Evolutionary conservation across 1,284 basidiomycete genomes (phyloP).

Genomic region (Leucoagaricus sp.): DNA sequence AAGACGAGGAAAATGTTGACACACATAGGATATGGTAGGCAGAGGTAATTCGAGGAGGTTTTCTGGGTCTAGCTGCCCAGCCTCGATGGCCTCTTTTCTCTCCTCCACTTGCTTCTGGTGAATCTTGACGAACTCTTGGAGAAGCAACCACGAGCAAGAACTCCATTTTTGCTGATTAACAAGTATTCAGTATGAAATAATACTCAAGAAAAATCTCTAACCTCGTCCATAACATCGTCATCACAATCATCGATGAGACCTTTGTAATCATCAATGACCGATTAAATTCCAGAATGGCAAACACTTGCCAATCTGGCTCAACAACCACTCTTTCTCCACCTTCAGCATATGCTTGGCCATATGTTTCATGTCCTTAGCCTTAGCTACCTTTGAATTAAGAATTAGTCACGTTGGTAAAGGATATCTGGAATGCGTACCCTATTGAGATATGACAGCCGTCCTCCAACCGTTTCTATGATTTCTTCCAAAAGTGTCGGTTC

Average conservation of each 20-base stretch:
- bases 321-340: constrained; percentile 79
- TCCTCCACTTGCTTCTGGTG: constrained; percentile 51
- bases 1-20: constrained; percentile 21
- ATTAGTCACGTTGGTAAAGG: neutral
- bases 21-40: constrained; percentile 64
- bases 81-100: constrained; percentile 39
- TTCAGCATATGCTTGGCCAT: constrained; percentile 64
- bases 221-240: constrained; percentile 87
- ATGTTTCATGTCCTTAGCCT: constrained; percentile 58
- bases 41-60: constrained; percentile 48
- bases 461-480: constrained; percentile 68
- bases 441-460: constrained; percentile 75
- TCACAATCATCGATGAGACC: constrained; percentile 71
- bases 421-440: constrained; percentile 37
- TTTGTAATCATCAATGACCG: constrained; percentile 16
- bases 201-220: constrained; percentile 24
- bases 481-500: constrained; percentile 46
- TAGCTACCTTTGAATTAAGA: constrained; percentile 38
- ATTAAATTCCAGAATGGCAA: constrained; percentile 1
- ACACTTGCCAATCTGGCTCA: constrained; percentile 68
- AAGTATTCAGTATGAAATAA: neutral
- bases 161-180: constrained; percentile 77
- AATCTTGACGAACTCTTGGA: constrained; percentile 68
- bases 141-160: constrained; percentile 75
- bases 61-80: constrained; percentile 36